phyloP scores from a whole-genome alignment of 495 filamentous ascomycete genomes.

The Trichoderma virens region DNA sequence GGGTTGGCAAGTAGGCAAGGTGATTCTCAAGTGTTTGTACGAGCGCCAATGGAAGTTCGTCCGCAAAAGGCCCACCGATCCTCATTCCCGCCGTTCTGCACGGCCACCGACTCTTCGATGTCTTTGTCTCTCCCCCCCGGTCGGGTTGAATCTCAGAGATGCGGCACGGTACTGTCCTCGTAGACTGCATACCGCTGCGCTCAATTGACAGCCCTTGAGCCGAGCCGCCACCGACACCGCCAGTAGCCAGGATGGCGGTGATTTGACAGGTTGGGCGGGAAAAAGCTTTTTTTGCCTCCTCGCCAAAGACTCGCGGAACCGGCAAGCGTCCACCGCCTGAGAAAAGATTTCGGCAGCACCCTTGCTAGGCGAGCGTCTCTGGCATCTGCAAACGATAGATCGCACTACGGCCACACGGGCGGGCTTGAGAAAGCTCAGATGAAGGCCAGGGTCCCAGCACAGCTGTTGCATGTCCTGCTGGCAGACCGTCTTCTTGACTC shows the following conservation, averaged over 20 bases:
- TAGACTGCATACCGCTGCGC: neutral
- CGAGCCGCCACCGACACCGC: neutral
- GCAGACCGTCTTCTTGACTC: conserved; percentile 1
- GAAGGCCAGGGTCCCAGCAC: neutral
- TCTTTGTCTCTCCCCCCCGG: neutral
- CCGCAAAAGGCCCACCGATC: neutral
- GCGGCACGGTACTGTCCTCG: too few relatives aligned
- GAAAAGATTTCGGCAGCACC: conserved; percentile 3
- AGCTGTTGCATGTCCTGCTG: neutral
- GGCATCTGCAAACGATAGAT: conserved; percentile 6
- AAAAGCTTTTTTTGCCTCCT: conserved; percentile 1
- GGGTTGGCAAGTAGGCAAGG: neutral
- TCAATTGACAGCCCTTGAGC: conserved; percentile 1
- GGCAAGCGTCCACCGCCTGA: conserved; percentile 5
- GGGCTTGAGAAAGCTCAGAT: neutral
- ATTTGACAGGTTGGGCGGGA: neutral
- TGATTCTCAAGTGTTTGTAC: neutral
- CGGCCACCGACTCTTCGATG: neutral
- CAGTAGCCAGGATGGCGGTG: neutral
- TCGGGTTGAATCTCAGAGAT: neutral
- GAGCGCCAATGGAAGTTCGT: neutral
- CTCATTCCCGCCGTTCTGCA: neutral
- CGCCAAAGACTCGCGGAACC: conserved; percentile 7
- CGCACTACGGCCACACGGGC: neutral
- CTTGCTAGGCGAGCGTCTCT: neutral